Evolutionary conservation across 2,329 filamentous ascomycete species (phyloP), one percentile per base, ranked within the genome.

Genomic region (Xylariaceae sp.): DNA sequence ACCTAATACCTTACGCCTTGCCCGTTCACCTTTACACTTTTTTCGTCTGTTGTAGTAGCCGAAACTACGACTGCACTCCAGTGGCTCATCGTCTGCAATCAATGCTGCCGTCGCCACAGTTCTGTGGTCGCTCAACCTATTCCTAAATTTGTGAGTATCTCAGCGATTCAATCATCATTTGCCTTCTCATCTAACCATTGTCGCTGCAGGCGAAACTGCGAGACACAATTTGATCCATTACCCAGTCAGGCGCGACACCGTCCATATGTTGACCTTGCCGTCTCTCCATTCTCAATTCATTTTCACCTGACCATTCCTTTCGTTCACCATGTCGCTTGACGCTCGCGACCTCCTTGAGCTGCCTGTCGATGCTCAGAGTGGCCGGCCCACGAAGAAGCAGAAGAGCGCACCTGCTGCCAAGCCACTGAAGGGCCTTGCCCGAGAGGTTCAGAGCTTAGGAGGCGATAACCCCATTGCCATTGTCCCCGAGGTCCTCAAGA

Each of bases 281-380:
- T 22, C n/a, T 18, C 9, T 31, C 31, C n/a, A n/a, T 27, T 7
- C 22, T 27, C 22, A 27, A 5, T 4, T 10, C 33, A 5, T 10
- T 15, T 10, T 9, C 15, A 36, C 33, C 33, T 19, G 18, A 35
- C 15, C n/a, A 45, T 45, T 36, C 19, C 35, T 33, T 47, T 2
- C 27, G 17, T 33, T 14, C 12, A 75, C 62, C 56, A 89, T 89
- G 85, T 78, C 85, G 53, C 86, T 86, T 68, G 90, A 95, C 76
- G 82, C 95, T 60, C 89, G 88, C 73, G 90, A 95, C 68, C 89
- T 95, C 66, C 83, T 95, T 64, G 89, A 91, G 68, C 76, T 95
- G 66, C 85, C 86, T 44, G 74, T 83, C 59, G 85, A 83, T 31
- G 71, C 74, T 53, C 62, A 72, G 44, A 72, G 70, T 45, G 64